Base-by-base conservation (phyloP, 768 basidiomycete species). In the Agrocybe pediades region DNA sequence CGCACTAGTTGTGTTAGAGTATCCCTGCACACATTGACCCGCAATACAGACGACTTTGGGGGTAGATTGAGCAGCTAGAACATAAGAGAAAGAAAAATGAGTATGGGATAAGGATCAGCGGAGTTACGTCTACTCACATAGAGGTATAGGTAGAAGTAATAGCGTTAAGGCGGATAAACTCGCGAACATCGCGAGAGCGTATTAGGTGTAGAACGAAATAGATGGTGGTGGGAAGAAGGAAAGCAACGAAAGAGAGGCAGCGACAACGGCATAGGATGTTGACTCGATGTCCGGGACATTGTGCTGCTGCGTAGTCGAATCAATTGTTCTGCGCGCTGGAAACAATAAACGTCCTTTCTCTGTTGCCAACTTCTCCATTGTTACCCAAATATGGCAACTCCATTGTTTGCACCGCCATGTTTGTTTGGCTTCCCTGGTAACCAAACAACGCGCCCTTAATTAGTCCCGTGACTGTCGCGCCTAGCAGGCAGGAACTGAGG, bases 1-100 rank as follows among this genome's bases (percentile, higher is more conserved):
- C 74, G 39, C 49, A 85, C 88, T 74, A 61, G 89, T 87, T 36
- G 80, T 84, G 63, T 92, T 92, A 26, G 87, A 83, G 70, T 76
- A 83, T 41, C 91, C 91, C 67, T 91, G 79, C 49, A 92, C 72
- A 77, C 91, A 93, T 85, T 92, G 90, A 60, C 89, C 90, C 67
- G 90, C 83, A 83, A 88, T 74, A 80, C 91, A 92, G 53, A 92
- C 72, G 51, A 92, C 81, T 63, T 76, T 73, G 30, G 85, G 78
- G 71, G 79, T 76, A 68, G 73, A 68, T 71, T 86, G 84, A 45
- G 86, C 83, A 68, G 72, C 82, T 83, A 51, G 29, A 50, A 30
- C 9, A 17, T 39, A 41, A 25, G 3, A 41, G 17, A 16, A 15
- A 20, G 26, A 27, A 17, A 6, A 48, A 36, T 36, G 30, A 41